Conservation (phyloP, 163 green algal genomes). For the Chlorella variabilis region DNA sequence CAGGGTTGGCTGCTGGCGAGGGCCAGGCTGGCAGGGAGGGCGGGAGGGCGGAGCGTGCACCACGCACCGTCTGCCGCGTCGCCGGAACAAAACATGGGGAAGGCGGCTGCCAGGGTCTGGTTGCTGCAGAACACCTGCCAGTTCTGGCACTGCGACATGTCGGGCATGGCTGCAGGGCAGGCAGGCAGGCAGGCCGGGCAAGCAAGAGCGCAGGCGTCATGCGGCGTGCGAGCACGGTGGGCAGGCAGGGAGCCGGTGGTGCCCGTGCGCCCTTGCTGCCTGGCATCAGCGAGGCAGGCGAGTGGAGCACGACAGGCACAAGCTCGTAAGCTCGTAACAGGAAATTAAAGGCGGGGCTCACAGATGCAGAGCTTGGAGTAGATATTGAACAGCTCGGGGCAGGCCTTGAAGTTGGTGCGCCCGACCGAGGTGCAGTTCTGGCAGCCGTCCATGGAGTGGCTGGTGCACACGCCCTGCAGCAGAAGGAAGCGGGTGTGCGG, state of each 20-base stretch:
- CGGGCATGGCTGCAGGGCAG: conserved; percentile 22
- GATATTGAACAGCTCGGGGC: conserved; percentile 47
- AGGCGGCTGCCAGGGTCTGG: not conserved
- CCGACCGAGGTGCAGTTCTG: conserved; percentile 19
- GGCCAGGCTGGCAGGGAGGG: too few species aligned
- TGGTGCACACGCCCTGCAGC: conserved; percentile 32
- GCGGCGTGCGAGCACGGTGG: too few species aligned
- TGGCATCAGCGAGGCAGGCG: too few species aligned
- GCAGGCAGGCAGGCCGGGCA: not conserved
- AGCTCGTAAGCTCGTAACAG: too few species aligned
- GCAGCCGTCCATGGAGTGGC: conserved; percentile 35
- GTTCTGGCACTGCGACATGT: conserved; percentile 16
- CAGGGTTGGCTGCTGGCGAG: too few species aligned
- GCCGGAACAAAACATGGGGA: conserved; percentile 18
- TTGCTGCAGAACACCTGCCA: conserved; percentile 9
- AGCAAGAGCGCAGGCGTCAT: not conserved
- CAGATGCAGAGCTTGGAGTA: conserved; percentile 35
- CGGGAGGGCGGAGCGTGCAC: not conserved
- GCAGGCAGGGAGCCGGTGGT: too few species aligned
- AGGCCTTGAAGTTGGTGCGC: conserved; percentile 34
- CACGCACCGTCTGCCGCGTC: conserved; percentile 26
- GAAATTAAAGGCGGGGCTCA: conserved; percentile 6
- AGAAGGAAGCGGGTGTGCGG: not conserved
- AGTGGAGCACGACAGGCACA: too few species aligned
- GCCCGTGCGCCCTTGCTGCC: too few species aligned